These are phyloP conservation scores for Pythium monospermum DNA, from an alignment of 352 stramenopile genomes.

Conservation along the genomic window DNA sequence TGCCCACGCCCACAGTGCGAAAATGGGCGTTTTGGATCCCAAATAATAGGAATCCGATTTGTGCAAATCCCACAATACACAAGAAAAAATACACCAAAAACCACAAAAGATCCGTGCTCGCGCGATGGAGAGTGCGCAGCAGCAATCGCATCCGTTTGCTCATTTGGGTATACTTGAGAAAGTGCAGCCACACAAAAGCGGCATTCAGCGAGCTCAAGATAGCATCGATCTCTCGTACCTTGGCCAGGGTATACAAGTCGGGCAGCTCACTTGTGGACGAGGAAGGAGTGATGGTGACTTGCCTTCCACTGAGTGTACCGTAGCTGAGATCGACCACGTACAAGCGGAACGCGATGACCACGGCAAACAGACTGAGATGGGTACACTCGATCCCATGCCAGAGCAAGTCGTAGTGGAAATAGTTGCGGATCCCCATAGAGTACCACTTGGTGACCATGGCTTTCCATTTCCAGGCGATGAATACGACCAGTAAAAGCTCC, in stretches of 20 bases:
- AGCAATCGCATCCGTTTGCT: slow-evolving; percentile 56
- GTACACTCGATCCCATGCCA: slow-evolving; percentile 36
- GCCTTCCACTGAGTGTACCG: slow-evolving; percentile 39
- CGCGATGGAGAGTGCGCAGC: slow-evolving; percentile 43
- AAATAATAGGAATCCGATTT: slow-evolving; percentile 64
- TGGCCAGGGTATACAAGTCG: slow-evolving; percentile 34
- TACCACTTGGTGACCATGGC: slow-evolving; percentile 30
- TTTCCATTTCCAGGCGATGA: slow-evolving; percentile 39
- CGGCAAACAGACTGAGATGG: slow-evolving; percentile 42
- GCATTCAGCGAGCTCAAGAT: slow-evolving; percentile 44
- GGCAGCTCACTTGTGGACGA: slow-evolving; percentile 25
- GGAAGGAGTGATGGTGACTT: slow-evolving; percentile 9
- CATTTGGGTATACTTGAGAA: slow-evolving; percentile 70
- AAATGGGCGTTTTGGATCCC: slow-evolving; percentile 47
- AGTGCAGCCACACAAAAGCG: slow-evolving; percentile 50
- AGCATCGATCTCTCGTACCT: slow-evolving; percentile 33
- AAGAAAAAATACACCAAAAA: slow-evolving; percentile 56
- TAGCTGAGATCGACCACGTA: slow-evolving; percentile 53
- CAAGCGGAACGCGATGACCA: slow-evolving; percentile 46
- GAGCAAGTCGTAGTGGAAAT: slow-evolving; percentile 25
- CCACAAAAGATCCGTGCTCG: slow-evolving; percentile 48
- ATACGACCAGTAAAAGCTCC: slow-evolving; percentile 46
- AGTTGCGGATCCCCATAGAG: slow-evolving; percentile 21
- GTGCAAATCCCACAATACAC: slow-evolving; percentile 55
- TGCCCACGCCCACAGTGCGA: slow-evolving; percentile 39